Evolutionary conservation across 1,284 basidiomycete genomes (phyloP), one percentile per base, ranked within the genome.

Genomic region (Rhodofomes roseus): DNA sequence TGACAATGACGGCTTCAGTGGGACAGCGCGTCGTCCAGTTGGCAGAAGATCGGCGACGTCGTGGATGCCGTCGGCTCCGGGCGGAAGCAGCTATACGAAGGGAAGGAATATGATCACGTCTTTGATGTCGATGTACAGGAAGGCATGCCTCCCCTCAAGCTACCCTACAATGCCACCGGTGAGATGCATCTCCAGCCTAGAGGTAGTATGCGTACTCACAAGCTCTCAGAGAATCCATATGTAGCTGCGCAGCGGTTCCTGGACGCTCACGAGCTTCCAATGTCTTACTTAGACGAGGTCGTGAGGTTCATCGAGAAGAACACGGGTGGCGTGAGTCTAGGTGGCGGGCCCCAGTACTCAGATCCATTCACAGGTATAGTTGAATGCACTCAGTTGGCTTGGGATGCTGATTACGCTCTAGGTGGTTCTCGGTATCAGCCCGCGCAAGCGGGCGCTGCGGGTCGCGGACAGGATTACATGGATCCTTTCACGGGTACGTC

Each of bases 91-190:
- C 81, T 96, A 5, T 90, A 92, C 72, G 76, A 93, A 65, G 97
- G 97, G 31, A 89, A 90, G 71, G 96, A 98, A 75, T 99, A 96
- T 70, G 97, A 99, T 76, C 96, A 98, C 69, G 96, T 99, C 8
- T 99, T 99, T 69, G 96, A 98, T 69, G 96, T 99, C 20, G 96
- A 98, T 70, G 90, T 98, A 29, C 83, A 93, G 64, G 96, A 98
- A 64, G 96, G 95, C 7, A 87, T 86, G 23, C 96, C 96, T 6
- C 90, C 95, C 6, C 80, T 99, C 63, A 98, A 98, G 71, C 82
- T 99, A 34, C 96, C 96, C 0, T 99, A 93, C 75, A 98, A 98
- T 71, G 85, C 83, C 14, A 84, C 84, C 48, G 94, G 95, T 93
- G 64, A 62, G 85, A 56, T 3, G 4, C 39, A 56, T 25, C 34